Evolutionary conservation across 805 yeast genomes (phyloP).

Genomic region (Middelhovenomyces tepae): DNA sequence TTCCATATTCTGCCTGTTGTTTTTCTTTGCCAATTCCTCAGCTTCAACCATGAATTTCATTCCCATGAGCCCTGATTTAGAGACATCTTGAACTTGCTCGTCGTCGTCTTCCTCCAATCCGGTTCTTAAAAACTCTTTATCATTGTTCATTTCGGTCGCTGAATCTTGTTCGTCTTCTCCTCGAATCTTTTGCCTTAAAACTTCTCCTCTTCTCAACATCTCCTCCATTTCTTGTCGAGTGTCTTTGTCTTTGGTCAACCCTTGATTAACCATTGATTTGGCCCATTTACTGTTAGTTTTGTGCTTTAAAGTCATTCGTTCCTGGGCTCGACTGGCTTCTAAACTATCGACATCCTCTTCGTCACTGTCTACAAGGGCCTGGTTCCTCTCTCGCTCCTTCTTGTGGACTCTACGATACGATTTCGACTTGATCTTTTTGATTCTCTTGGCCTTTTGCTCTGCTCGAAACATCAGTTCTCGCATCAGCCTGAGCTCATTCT

Average conservation of each 20-base stretch:
- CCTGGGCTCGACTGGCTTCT: slow-evolving; percentile 73
- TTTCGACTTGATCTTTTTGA: slow-evolving; percentile 92
- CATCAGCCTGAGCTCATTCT: slow-evolving; percentile 80
- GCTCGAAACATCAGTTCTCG: slow-evolving; percentile 95
- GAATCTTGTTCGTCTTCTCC: slow-evolving; percentile 27
- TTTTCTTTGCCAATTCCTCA: slow-evolving; percentile 54
- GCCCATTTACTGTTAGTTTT: slow-evolving; percentile 89
- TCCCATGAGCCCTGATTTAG: slow-evolving; percentile 55
- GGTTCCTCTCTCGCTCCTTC: slow-evolving; percentile 66
- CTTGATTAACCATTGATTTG: slow-evolving; percentile 76
- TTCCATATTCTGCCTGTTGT: slow-evolving; percentile 49
- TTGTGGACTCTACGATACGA: slow-evolving; percentile 78
- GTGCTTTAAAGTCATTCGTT: slow-evolving; percentile 87
- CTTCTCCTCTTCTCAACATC: slow-evolving; percentile 83
- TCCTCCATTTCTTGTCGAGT: slow-evolving; percentile 88
- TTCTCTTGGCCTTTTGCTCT: slow-evolving; percentile 80
- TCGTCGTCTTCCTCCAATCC: slow-evolving; percentile 14
- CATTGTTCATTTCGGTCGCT: slow-evolving; percentile 23
- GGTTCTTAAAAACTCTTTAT: slow-evolving; percentile 17
- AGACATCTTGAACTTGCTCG: slow-evolving; percentile 31
- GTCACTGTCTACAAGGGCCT: slow-evolving; percentile 56
- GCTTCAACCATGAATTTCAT: slow-evolving; percentile 97
- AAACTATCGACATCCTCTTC: slow-evolving; percentile 50
- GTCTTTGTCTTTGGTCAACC: slow-evolving; percentile 77
- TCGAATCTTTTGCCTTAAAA: slow-evolving; percentile 57